phyloP scores from a whole-genome alignment of 306 rosid species.

The Abrus precatorius region DNA sequence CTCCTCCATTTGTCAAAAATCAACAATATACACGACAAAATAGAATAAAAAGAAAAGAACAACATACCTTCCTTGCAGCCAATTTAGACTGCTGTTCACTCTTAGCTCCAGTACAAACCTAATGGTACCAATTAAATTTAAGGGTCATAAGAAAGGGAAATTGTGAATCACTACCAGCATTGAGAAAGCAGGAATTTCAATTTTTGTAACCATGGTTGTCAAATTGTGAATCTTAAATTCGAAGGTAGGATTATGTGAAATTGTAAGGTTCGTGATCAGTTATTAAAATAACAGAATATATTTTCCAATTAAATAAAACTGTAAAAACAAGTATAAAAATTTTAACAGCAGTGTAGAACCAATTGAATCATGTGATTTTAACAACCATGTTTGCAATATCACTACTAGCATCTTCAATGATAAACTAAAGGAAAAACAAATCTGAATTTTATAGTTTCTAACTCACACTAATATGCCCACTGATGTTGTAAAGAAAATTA shows the following conservation, averaged over 20 bases:
- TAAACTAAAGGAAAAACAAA: too few species aligned
- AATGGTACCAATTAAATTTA: conserved; percentile 42
- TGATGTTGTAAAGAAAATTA: too few species aligned
- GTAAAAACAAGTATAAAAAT: background rate
- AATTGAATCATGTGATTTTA: background rate
- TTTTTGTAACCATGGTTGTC: background rate
- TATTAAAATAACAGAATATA: background rate
- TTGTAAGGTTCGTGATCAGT: conserved; percentile 2
- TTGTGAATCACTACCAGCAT: background rate
- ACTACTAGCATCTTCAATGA: too few species aligned
- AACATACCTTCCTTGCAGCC: conserved; percentile 92
- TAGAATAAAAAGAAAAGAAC: background rate
- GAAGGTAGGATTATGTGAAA: background rate
- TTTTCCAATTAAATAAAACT: background rate
- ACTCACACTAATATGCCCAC: background rate
- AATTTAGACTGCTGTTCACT: conserved; percentile 90
- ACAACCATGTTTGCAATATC: background rate
- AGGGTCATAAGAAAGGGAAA: conserved; percentile 7
- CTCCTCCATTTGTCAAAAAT: conserved; percentile 8
- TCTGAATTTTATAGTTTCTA: too few species aligned
- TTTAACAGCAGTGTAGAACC: background rate
- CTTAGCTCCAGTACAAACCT: conserved; percentile 99
- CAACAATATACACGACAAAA: conserved; percentile 18
- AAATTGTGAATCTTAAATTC: background rate
- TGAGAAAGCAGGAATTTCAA: background rate